phyloP scores from a whole-genome alignment of 2,329 filamentous ascomycete species.

The Aureobasidium lini region DNA sequence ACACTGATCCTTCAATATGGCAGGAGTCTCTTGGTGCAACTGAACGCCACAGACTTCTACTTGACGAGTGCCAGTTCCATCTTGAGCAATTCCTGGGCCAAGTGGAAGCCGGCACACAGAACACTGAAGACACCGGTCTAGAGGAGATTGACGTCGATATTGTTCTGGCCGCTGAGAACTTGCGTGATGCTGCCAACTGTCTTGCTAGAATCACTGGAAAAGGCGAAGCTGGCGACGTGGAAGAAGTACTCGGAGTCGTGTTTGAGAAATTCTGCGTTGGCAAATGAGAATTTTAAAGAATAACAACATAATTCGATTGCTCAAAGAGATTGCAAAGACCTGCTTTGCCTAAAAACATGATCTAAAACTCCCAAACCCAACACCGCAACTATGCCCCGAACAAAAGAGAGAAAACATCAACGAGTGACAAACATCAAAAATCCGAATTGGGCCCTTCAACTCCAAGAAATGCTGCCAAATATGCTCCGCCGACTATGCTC shows the following conservation, averaged over 20 bases:
- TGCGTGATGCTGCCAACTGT: slow-evolving; percentile 71
- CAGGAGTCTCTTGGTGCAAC: slow-evolving; percentile 85
- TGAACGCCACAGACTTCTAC: slow-evolving; percentile 75
- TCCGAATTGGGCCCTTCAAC: not conserved
- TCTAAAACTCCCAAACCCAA: not conserved
- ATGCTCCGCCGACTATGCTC: not conserved
- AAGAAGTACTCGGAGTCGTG: slow-evolving; percentile 91
- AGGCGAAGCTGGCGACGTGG: slow-evolving; percentile 79
- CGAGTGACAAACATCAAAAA: no score
- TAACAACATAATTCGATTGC: not conserved
- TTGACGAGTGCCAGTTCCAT: slow-evolving; percentile 63
- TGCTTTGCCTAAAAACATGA: not conserved
- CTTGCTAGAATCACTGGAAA: slow-evolving; percentile 83
- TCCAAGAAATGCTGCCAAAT: not conserved
- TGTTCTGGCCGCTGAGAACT: slow-evolving; percentile 81
- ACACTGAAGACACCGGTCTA: slow-evolving; percentile 11
- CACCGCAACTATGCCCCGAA: not conserved
- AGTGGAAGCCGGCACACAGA: slow-evolving; percentile 28
- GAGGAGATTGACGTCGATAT: slow-evolving; percentile 59
- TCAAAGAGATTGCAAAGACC: not conserved
- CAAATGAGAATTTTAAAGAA: slow-evolving; percentile 23
- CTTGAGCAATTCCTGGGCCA: slow-evolving; percentile 66
- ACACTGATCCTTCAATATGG: slow-evolving; percentile 56
- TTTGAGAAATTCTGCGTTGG: slow-evolving; percentile 71
- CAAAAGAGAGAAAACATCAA: not conserved